phyloP scores from a whole-genome alignment of 2,329 filamentous ascomycete genomes.

The Penicillium sp. region DNA sequence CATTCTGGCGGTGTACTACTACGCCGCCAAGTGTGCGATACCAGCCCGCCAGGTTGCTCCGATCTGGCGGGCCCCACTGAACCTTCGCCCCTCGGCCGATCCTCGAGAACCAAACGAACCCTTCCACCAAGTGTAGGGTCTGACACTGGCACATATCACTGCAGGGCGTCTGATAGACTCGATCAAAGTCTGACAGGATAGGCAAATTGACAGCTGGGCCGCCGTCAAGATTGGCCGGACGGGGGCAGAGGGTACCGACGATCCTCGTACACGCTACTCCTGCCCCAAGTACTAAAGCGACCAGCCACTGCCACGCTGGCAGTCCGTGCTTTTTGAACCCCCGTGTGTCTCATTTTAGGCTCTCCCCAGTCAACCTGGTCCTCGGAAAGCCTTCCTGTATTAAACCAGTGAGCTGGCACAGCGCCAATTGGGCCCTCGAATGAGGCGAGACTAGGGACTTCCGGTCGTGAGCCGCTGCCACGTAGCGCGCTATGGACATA shows the following conservation, averaged over 20 bases:
- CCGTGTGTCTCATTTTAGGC: neutral
- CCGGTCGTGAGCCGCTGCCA: slow-evolving; percentile 20
- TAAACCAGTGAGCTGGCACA: slow-evolving; percentile 16
- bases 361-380: neutral
- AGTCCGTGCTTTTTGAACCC: slow-evolving; percentile 21
- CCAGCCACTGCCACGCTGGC: slow-evolving; percentile 28
- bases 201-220: slow-evolving; percentile 1
- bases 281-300: slow-evolving; percentile 7
- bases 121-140: neutral
- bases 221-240: neutral
- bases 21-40: slow-evolving; percentile 5
- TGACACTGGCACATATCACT: neutral
- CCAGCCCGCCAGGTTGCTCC: slow-evolving; percentile 1
- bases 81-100: neutral
- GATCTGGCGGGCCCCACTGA: neutral
- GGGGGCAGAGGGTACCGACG: neutral
- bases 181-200: neutral
- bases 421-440: slow-evolving; percentile 8
- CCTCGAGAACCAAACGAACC: neutral
- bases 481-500: slow-evolving; percentile 17
- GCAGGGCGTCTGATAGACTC: neutral
- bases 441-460: slow-evolving; percentile 8
- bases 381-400: neutral
- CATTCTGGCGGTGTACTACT: slow-evolving; percentile 26
- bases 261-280: slow-evolving; percentile 8